phyloP scores from a whole-genome alignment of 306 rosid species.

The Astragalus glycyphyllos region DNA sequence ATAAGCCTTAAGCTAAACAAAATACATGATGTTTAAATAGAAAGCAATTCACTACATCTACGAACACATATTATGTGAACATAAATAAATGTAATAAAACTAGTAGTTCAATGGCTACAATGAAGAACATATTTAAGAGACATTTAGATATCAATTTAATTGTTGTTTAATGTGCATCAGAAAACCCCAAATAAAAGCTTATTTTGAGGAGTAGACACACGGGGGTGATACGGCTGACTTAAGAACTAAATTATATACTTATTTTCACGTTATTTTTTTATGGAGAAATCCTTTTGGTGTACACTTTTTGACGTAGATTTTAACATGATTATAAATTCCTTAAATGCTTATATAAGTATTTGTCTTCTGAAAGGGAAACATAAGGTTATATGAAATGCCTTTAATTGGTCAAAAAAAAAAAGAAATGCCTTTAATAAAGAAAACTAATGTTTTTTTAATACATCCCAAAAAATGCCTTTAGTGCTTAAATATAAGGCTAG shows the following conservation, averaged over 20 bases:
- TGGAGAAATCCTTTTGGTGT: too few relatives aligned
- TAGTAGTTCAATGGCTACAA: neutral
- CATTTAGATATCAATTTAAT: constrained; percentile 22
- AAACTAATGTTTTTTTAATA: neutral
- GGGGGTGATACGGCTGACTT: neutral
- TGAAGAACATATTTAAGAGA: constrained; percentile 1
- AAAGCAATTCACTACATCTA: constrained; percentile 25
- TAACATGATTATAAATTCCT: constrained; percentile 20
- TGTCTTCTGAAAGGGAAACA: constrained; percentile 5
- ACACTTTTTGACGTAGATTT: neutral
- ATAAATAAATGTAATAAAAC: constrained; percentile 29
- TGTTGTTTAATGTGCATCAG: constrained; percentile 17
- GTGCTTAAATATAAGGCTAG: constrained; percentile 19
- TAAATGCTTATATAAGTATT: neutral
- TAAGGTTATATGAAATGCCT: neutral
- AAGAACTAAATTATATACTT: constrained; percentile 33
- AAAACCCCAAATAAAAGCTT: constrained; percentile 22
- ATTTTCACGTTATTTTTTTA: neutral
- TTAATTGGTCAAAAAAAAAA: too few relatives aligned
- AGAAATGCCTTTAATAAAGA: neutral
- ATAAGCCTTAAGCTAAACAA: constrained; percentile 11
- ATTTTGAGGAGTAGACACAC: neutral
- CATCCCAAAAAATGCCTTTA: constrained; percentile 15
- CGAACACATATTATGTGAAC: neutral
- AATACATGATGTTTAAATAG: constrained; percentile 16